A percentile compares a stretch with the other conserved stretches of the same genome.
phyloP scores from a whole-genome alignment of 371 early-diverging fungal species.

The Mortierella sp. region DNA sequence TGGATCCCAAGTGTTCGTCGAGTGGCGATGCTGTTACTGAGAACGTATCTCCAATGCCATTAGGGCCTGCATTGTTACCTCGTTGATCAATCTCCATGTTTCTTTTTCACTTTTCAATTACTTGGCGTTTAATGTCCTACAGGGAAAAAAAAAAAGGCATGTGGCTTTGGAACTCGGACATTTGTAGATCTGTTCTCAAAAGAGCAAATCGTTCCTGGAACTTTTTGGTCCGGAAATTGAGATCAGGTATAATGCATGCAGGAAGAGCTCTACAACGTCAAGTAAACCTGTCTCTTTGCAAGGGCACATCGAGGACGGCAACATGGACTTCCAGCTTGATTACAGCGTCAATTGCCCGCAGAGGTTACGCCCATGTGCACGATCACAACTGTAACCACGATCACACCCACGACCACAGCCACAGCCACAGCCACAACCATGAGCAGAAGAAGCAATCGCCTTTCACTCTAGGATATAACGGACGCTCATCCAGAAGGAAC shows the following conservation, averaged over 20 bases:
- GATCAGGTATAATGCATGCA: not conserved
- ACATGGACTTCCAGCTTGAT: not conserved
- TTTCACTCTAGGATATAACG: constrained; percentile 24
- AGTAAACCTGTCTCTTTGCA: not conserved
- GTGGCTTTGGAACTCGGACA: constrained; percentile 2
- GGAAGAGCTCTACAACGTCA: constrained; percentile 8
- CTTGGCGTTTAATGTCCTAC: not conserved
- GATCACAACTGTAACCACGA: constrained; percentile 44
- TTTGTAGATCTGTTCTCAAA: not conserved
- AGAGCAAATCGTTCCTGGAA: not conserved
- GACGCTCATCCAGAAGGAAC: constrained; percentile 6
- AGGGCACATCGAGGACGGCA: not conserved
- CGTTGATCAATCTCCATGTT: constrained; percentile 35
- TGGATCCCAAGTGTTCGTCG: not conserved
- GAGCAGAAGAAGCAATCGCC: constrained; percentile 31
- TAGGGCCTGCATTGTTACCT: not conserved
- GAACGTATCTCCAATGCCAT: not conserved
- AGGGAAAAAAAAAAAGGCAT: not conserved
- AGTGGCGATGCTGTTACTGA: not conserved
- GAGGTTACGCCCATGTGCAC: constrained; percentile 40
- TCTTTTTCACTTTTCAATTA: not conserved
- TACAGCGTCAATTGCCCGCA: constrained; percentile 2
- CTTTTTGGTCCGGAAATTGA: not conserved
- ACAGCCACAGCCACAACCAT: constrained; percentile 13
- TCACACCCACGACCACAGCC: constrained; percentile 33